phyloP scores from a whole-genome alignment of 2,329 filamentous ascomycete species.

The Cercospora beticola region DNA sequence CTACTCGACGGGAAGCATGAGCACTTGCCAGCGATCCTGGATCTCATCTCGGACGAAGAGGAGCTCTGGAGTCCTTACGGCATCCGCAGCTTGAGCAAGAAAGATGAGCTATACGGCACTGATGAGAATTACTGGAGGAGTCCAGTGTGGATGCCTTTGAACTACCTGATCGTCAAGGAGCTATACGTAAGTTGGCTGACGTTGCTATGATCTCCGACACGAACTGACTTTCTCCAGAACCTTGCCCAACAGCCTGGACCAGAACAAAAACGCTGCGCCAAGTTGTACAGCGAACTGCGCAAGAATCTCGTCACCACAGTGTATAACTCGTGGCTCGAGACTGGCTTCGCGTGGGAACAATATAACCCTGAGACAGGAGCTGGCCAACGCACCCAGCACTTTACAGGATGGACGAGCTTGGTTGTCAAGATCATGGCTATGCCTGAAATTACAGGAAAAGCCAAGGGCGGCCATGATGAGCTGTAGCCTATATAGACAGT shows the following conservation, averaged over 20 bases:
- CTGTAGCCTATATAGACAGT: constrained; percentile 38
- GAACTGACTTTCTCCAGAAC: constrained; percentile 47
- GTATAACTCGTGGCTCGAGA: constrained; percentile 82
- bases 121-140: constrained; percentile 97
- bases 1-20: constrained; percentile 72
- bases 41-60: constrained; percentile 75
- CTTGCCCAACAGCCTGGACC: constrained; percentile 65
- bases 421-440: constrained; percentile 97
- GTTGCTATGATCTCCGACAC: constrained; percentile 7
- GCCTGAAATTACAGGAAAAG: constrained; percentile 61
- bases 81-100: constrained; percentile 84
- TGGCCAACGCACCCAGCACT: constrained; percentile 96
- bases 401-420: constrained; percentile 98
- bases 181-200: constrained; percentile 63
- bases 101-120: constrained; percentile 79
- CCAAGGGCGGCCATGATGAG: constrained; percentile 47
- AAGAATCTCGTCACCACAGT: constrained; percentile 86
- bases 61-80: constrained; percentile 89
- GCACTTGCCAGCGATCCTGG: constrained; percentile 70
- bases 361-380: constrained; percentile 90
- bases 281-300: constrained; percentile 73
- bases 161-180: constrained; percentile 80
- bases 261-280: constrained; percentile 65
- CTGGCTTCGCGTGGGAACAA: constrained; percentile 97
- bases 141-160: constrained; percentile 94